Base-by-base conservation (phyloP, 306 rosid species). In the Castanea crenata region DNA sequence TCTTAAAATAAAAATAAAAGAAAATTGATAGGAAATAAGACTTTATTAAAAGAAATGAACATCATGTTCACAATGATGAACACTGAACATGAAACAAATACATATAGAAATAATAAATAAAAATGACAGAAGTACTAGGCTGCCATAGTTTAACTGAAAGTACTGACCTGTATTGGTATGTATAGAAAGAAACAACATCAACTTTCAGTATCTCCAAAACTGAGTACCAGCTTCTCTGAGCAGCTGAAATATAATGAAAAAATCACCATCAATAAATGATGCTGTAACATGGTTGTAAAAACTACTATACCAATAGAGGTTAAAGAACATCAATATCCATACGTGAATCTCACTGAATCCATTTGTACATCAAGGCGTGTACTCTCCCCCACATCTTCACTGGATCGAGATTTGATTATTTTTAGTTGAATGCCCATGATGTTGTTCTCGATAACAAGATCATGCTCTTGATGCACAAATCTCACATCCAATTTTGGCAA, bases 301-400 rank as follows among this genome's bases (percentile, higher is more conserved):
- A 86, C 29, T 23, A 76, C 57, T 78, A 58, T 62, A 73, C 18
- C 10, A 68, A 69, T 71, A 80, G 74, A 71, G 59, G 63, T 82
- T 81, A 75, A 78, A 83, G 69, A 84, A 79, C 64, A 76, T 69
- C 62, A 51, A 10, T 64, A 75, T 38, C 83, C 94, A 23, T 93
- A 96, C 99, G 86, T 96, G 98, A 86, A 96, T 96, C 88, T 96
- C 97, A 80, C 96, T 91, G 78, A 93, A 78, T 93, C 99, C 88
- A 96, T 78, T 76, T 89, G 98, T 75, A 93, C 83, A 86, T 96
- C 97, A 81, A 93, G 89, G 80, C 98, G 98, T 9, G 92, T 90
- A 74, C 94, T 90, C 81, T 96, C 99, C 82, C 97, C 96, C 64
- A 87, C 83, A 76, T 96, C 98, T 85, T 96, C 99, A 55, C 70